These are phyloP conservation scores for Daldinia grandis DNA, from an alignment of 495 filamentous ascomycete genomes.

Conservation along the genomic window DNA sequence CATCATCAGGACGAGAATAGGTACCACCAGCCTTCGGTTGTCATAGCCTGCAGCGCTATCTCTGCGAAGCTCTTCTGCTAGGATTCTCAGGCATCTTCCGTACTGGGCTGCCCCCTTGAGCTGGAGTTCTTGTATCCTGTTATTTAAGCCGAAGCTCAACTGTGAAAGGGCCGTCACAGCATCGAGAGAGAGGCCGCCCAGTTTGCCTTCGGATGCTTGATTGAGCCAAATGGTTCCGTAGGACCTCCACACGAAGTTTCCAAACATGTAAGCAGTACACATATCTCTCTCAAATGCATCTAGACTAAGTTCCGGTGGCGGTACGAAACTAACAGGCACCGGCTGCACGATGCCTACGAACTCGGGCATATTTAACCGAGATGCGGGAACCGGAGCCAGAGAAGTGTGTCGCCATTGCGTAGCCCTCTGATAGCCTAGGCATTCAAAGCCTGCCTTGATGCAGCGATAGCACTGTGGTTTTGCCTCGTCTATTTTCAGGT, in stretches of 20 bases:
- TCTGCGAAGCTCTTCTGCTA: constrained; percentile 30
- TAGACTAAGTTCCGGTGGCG: constrained; percentile 34
- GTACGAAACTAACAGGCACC: neutral
- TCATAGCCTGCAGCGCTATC: constrained; percentile 10
- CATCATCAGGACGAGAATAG: constrained; percentile 41
- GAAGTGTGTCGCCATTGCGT: constrained; percentile 41
- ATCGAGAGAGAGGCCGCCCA: constrained; percentile 33
- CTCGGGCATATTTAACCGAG: constrained; percentile 8
- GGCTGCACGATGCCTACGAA: constrained; percentile 6
- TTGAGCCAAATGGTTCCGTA: constrained; percentile 36
- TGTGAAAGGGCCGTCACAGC: constrained; percentile 35
- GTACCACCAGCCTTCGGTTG: constrained; percentile 30
- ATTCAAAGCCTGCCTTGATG: constrained; percentile 34
- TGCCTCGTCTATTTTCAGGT: constrained; percentile 36
- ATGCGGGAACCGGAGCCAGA: constrained; percentile 6
- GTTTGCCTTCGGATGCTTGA: constrained; percentile 32
- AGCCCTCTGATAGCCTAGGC: constrained; percentile 40
- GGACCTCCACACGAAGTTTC: constrained; percentile 37
- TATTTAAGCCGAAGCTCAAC: constrained; percentile 32
- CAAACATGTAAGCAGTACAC: constrained; percentile 35
- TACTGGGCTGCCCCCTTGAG: constrained; percentile 28
- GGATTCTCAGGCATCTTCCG: constrained; percentile 34
- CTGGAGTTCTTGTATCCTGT: constrained; percentile 27
- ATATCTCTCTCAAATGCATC: constrained; percentile 32
- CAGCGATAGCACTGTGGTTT: constrained; percentile 43